Evolutionary conservation across 768 basidiomycete species (phyloP), one percentile per base, ranked within the genome.

Genomic region (Russula sp.): DNA sequence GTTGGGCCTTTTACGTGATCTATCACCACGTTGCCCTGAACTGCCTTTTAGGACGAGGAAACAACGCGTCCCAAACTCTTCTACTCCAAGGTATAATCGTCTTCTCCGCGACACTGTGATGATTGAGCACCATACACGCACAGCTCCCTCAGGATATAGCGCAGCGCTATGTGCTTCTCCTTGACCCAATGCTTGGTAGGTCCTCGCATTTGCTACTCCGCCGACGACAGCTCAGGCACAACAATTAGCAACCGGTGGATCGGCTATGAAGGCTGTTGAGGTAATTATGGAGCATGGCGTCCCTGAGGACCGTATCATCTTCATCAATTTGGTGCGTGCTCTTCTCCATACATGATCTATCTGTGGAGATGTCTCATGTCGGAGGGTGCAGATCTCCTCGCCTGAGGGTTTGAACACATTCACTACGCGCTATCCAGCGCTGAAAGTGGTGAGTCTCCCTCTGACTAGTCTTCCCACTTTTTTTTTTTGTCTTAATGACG

Each of bases 121-220:
- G n/a, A 39, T 20, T 34, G 22, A 47, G 16, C 44, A 14, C 14
- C 20, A 13, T 37, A 14, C 39, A 2, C 11, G 34, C 48, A 7
- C 69, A 97, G 88, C 88, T 98, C 56, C 96, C 96, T 2, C 89
- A 88, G 70, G 96, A 98, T 73, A 97, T 98, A 61, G 87, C 90
- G 0, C 78, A 80, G 39, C 87, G 97, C 51, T 98, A 96, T 72
- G 92, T 94, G 53, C 85, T 99, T 42, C 84, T 99, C 14, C 83
- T 99, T 22, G 96, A 99, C 73, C 96, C 96, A 0, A 99, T 99
- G 96, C 84, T 98, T 53, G 93, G 94, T 93, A 69, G 55, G 86
- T 63, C 60, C 55, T 44, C 53, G 42, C 37, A 56, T 50, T 55
- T 35, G 32, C 5, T 39, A 34, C 13, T 8, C 53, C 34, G 37